Base-by-base conservation (phyloP, 768 basidiomycete species). In the Tylopilus cervinicoccineus region DNA sequence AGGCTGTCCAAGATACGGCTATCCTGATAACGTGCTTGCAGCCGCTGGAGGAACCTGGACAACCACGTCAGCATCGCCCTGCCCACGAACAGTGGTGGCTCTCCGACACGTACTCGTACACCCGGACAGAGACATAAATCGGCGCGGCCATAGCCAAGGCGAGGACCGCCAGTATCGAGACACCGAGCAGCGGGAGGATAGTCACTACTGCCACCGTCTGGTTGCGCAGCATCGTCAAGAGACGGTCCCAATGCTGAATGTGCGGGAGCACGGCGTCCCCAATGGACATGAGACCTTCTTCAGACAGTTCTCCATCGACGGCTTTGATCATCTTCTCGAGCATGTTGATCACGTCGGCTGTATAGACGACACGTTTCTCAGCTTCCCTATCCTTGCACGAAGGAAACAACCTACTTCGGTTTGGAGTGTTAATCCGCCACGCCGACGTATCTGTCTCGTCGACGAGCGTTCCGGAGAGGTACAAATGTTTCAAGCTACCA, bases 321-420 rank as follows among this genome's bases (percentile, higher is more conserved):
- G 49, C 44, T 6, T 34, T 47, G 47, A 61, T 48, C 57, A 62
- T 48, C 34, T 62, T 61, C 10, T 51, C 57, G 1, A 61, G 44
- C 51, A 51, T 51, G 16, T 34, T 16, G 20, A 44, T 37, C 32
- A 61, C 44, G 27, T 61, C 57, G 5, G 29, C 59, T 61, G 17
- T 27, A 22, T 22, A 12, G 3, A 39, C 13, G 4, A 20, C 6
- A 27, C 16, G 8, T 6, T 23, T 47, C 2, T 43, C 7, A 32
- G 16, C 24, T 8, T 6, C 27, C 10, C 6, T 14, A n/a, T n/a
- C 19, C 10, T 5, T 4, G 5, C 2, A 20, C 11, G 23, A 34
- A 24, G 14, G 20, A 34, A 20, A 10, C 1, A 2, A 20, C 47
- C 27, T 27, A 62, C 60, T 24, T 45, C 47, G 43, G 8, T 59